Base-by-base conservation (phyloP, 2,329 filamentous ascomycete species). In the Rutstroemia sydowiana region DNA sequence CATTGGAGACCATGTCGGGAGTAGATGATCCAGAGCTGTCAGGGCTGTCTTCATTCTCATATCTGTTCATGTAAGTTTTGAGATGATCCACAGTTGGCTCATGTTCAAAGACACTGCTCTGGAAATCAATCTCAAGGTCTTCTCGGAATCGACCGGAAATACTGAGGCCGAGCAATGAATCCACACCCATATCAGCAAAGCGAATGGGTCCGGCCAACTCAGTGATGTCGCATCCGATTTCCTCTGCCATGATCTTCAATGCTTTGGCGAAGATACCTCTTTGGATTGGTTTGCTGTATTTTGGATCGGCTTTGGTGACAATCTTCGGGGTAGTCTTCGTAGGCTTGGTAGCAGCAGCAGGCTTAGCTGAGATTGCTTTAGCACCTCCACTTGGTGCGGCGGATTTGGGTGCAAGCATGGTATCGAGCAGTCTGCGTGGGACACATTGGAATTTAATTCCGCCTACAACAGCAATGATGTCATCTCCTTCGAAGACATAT, bases 161-260 rank as follows among this genome's bases (percentile, higher is more conserved):
- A 3, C 75, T 78, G 36, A 82, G 66, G 1, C 75, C 71, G 66
- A 82, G 75, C 16, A 82, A 70, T 2, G 78, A 82, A 61, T 82
- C 79, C n/a, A 81, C 75, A 18, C 79, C 79, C 2, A 81, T 68
- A 56, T 81, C 77, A 3, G 71, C 68, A 59, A 82, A 79, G 37
- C 69, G 71, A 10, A 76, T 76, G 51, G 75, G 73, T 57, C 81
- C 76, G 1, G 70, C 75, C 2, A 81, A 68, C 59, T 81, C 78
- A 39, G 75, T 73, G 14, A 74, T 66, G n/a, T 70, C 69, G 32
- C 79, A 71, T 54, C 77, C 78, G 5, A 77, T 72, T 60, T 82
- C 78, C 54, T 75, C 74, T 3, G 77, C 75, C 41, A 81, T 68
- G 36, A 81, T 76, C 54, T 85, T 70, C 66, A 87, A 48, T n/a